phyloP scores from a whole-genome alignment of 108 stramenopile genomes.

The Nitzschia sp. region DNA sequence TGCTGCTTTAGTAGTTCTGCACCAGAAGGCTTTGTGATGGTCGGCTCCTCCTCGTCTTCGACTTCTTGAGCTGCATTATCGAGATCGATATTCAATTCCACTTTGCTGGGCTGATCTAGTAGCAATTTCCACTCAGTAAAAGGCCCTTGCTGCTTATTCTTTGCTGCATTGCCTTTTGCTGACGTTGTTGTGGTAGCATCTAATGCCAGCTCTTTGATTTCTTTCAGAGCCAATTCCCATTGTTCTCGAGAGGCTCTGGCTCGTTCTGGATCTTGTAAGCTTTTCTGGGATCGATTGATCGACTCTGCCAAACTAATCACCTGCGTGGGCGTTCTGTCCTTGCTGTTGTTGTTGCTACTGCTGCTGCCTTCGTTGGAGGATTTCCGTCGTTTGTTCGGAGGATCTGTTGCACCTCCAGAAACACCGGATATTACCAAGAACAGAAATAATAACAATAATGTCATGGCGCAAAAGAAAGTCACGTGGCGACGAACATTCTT shows the following conservation, averaged over 20 bases:
- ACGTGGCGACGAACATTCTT: background rate
- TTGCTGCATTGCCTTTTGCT: slow-evolving; percentile 3
- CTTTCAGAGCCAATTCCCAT: slow-evolving; percentile 61
- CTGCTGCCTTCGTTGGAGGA: background rate
- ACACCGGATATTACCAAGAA: too few relatives aligned
- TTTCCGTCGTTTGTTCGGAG: background rate
- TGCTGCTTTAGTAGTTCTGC: too few relatives aligned
- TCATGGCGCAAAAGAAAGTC: background rate
- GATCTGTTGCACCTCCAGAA: background rate
- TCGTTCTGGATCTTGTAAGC: slow-evolving; percentile 4
- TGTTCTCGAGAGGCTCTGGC: slow-evolving; percentile 32
- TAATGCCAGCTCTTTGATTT: slow-evolving; percentile 47
- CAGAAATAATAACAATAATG: too few relatives aligned
- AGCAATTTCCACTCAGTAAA: slow-evolving; percentile 57
- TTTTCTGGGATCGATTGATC: slow-evolving; percentile 21
- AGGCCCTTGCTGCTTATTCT: slow-evolving; percentile 7
- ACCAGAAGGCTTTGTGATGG: background rate
- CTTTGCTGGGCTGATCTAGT: slow-evolving; percentile 39
- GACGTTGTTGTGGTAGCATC: slow-evolving; percentile 25
- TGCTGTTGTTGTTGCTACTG: slow-evolving; percentile 1
- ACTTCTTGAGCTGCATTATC: slow-evolving; percentile 14
- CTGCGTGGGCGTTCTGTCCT: slow-evolving; percentile 9
- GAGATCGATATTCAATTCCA: slow-evolving; percentile 15
- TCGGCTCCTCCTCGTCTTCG: slow-evolving; percentile 1
- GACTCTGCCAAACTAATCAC: slow-evolving; percentile 22